phyloP scores from a whole-genome alignment of 441 rosid species.

The Erodium moschatum region DNA sequence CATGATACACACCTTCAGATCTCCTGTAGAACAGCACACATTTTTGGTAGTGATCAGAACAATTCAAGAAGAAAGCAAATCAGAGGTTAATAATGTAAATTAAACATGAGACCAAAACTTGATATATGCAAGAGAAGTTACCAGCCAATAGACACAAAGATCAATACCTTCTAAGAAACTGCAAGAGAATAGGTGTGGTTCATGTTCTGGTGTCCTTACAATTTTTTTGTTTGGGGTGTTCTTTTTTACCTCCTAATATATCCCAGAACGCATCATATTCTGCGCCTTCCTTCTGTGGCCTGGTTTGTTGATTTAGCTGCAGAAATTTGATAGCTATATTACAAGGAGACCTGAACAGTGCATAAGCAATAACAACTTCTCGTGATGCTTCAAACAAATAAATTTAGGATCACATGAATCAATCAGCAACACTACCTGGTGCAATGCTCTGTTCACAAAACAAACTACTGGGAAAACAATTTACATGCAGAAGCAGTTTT shows the following conservation, averaged over 20 bases:
- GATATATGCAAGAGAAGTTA: slow-evolving; percentile 17
- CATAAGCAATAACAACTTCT: not conserved
- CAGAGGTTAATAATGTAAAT: slow-evolving; percentile 11
- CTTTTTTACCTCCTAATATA: slow-evolving; percentile 74
- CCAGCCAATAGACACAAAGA: slow-evolving; percentile 4
- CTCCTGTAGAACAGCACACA: slow-evolving; percentile 42
- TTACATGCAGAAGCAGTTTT: slow-evolving; percentile 12
- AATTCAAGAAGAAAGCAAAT: slow-evolving; percentile 20
- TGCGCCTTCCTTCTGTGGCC: slow-evolving; percentile 85
- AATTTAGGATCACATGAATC: not conserved
- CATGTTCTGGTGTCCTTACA: slow-evolving; percentile 59
- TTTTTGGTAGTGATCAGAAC: slow-evolving; percentile 24
- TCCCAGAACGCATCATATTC: slow-evolving; percentile 92
- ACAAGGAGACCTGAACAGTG: not conserved
- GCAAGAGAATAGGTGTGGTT: slow-evolving; percentile 91
- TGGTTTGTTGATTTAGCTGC: slow-evolving; percentile 78
- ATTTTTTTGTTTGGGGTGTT: slow-evolving; percentile 72
- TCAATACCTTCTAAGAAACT: slow-evolving; percentile 51
- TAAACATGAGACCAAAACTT: slow-evolving; percentile 6
- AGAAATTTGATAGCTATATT: slow-evolving; percentile 20
- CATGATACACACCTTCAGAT: slow-evolving; percentile 51
- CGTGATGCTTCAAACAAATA: not conserved
- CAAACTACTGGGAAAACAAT: not conserved
- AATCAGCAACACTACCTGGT: not conserved
- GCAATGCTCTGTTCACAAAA: slow-evolving; percentile 12